Conservation (phyloP, 2,329 filamentous ascomycete genomes). For the Phyllosticta capitalensis region DNA sequence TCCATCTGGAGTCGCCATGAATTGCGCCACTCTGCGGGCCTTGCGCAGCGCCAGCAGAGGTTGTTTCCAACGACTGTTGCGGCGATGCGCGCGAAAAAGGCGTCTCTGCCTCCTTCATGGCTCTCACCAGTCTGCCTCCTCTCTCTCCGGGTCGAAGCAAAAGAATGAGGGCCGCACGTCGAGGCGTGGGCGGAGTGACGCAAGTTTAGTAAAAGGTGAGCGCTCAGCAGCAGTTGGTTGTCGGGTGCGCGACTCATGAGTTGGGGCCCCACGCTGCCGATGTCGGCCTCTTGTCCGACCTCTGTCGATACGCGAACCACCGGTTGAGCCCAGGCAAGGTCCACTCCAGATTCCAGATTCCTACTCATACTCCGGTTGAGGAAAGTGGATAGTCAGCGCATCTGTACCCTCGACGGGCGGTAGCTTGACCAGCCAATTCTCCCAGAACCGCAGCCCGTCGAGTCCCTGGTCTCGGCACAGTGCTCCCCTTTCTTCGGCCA, state of each 20-base stretch:
- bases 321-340: neutral
- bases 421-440: slow-evolving; percentile 47
- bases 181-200: neutral
- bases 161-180: neutral
- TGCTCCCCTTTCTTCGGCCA: slow-evolving; percentile 85
- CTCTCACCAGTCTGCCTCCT: neutral
- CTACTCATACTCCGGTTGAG: neutral
- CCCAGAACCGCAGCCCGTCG: slow-evolving; percentile 88
- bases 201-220: slow-evolving; percentile 1
- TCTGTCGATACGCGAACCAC: neutral
- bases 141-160: neutral
- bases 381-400: neutral
- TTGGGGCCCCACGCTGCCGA: slow-evolving; percentile 3
- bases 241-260: slow-evolving; percentile 1
- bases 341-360: neutral
- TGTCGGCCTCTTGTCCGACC: neutral
- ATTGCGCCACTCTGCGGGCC: neutral
- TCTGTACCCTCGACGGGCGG: slow-evolving; percentile 1
- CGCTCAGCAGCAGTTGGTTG: neutral
- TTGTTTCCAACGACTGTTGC: neutral
- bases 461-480: slow-evolving; percentile 87
- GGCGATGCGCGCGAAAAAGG: neutral
- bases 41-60: neutral
- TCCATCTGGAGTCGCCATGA: slow-evolving; percentile 44
- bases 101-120: neutral